Conservation (phyloP, 176 grass and related monocot species). For the barley (Hordeum vulgare) region MorexV3_pseudomolecules_assembly NC_058524.1:82610304-82610803, state of each 20-base stretch:
- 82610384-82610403: constrained; percentile 24
- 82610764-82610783: constrained; percentile 68
- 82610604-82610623: constrained; percentile 67
- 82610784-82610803: constrained; percentile 59
- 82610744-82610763: constrained; percentile 74
- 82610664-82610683: neutral
- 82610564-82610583: constrained; percentile 83
- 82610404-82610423: neutral
- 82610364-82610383: neutral
- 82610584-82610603: constrained; percentile 99
- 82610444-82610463: neutral
- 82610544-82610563: constrained; percentile 78
- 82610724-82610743: constrained; percentile 70
- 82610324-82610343: neutral
- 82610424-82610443: constrained; percentile 1
- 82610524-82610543: constrained; percentile 94
- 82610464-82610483: neutral
- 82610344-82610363: constrained; percentile 6
- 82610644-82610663: neutral
- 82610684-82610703: constrained; percentile 51
- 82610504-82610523: constrained; percentile 22
- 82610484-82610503: neutral
- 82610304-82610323: neutral
- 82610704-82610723: constrained; percentile 95
- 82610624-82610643: neutral